Percentiles rank a stretch among this genome's conserved stretches.
Conservation (phyloP, 2,329 filamentous ascomycete genomes). For the Aureobasidium subglaciale region DNA sequence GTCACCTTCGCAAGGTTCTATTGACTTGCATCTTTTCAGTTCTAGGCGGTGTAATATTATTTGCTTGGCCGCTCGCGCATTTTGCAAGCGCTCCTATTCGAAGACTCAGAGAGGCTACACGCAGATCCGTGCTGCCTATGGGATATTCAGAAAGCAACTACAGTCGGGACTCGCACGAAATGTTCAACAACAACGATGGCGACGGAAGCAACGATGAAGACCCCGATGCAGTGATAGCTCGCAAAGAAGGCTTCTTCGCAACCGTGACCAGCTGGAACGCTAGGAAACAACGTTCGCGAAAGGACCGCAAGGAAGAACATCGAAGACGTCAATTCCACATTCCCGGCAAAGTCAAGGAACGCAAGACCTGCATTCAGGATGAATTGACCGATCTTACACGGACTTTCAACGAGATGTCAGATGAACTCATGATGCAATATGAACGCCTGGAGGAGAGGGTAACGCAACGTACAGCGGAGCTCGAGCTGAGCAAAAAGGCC, state of each 20-base stretch:
- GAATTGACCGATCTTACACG: slow-evolving; percentile 75
- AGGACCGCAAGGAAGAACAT: slow-evolving; percentile 33
- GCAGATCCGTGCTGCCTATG: slow-evolving; percentile 62
- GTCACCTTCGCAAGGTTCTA: slow-evolving; percentile 68
- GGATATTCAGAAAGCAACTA: slow-evolving; percentile 41
- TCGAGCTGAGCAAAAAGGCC: slow-evolving; percentile 84
- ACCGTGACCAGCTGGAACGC: slow-evolving; percentile 27
- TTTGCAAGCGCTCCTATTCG: slow-evolving; percentile 74
- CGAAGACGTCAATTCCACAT: slow-evolving; percentile 65
- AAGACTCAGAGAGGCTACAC: slow-evolving; percentile 66
- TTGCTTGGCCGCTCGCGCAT: slow-evolving; percentile 74
- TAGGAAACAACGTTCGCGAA: slow-evolving; percentile 25
- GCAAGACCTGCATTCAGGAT: slow-evolving; percentile 70
- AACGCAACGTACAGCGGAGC: slow-evolving; percentile 69
- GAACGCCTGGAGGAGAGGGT: slow-evolving; percentile 78
- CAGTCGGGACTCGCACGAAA: slow-evolving; percentile 29
- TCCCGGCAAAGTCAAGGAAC: slow-evolving; percentile 70
- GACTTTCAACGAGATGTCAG: slow-evolving; percentile 91
- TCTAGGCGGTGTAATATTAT: slow-evolving; percentile 58
- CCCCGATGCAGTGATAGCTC: slow-evolving; percentile 32
- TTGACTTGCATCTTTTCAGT: slow-evolving; percentile 81
- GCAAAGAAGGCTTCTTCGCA: slow-evolving; percentile 40
- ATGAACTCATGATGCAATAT: slow-evolving; percentile 83
- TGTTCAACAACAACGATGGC: slow-evolving; percentile 24
- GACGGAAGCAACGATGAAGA: slow-evolving; percentile 40